Evolutionary conservation across 2,329 filamentous ascomycete genomes (phyloP).

Genomic region (Geosmithia flava): DNA sequence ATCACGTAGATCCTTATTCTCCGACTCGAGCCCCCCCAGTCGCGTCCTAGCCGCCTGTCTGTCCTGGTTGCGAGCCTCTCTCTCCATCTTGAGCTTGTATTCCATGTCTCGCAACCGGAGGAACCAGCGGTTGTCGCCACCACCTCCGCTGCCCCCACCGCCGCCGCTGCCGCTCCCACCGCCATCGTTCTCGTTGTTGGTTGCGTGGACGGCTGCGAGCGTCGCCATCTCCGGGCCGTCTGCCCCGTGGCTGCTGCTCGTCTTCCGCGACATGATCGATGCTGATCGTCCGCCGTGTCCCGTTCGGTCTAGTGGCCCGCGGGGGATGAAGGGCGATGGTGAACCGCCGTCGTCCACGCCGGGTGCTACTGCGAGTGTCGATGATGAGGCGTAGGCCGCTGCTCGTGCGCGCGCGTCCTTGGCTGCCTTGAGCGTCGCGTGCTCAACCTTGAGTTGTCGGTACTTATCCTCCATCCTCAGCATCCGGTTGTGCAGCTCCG

Average conservation of each 20-base stretch:
- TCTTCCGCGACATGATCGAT: neutral
- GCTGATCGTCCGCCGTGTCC: slow-evolving; percentile 10
- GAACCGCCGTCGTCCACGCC: slow-evolving; percentile 24
- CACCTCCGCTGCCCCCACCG: slow-evolving; percentile 7
- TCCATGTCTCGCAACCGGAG: slow-evolving; percentile 80
- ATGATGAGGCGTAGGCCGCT: slow-evolving; percentile 22
- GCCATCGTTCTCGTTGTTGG: slow-evolving; percentile 14
- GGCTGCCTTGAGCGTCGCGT: slow-evolving; percentile 55
- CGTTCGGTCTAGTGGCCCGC: slow-evolving; percentile 19
- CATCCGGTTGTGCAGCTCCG: slow-evolving; percentile 32
- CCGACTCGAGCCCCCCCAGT: slow-evolving; percentile 60
- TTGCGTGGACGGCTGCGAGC: neutral
- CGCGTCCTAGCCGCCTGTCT: slow-evolving; percentile 71
- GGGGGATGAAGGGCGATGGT: slow-evolving; percentile 40
- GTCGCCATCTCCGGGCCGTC: neutral
- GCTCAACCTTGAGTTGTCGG: slow-evolving; percentile 50
- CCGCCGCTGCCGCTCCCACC: slow-evolving; percentile 13
- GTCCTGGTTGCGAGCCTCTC: slow-evolving; percentile 77
- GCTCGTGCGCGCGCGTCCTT: slow-evolving; percentile 41
- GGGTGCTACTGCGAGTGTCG: slow-evolving; percentile 18
- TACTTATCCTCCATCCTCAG: slow-evolving; percentile 47
- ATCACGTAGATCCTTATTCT: slow-evolving; percentile 58
- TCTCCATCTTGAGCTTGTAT: slow-evolving; percentile 75
- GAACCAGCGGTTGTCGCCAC: slow-evolving; percentile 65
- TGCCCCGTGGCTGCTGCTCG: slow-evolving; percentile 9